Conservation (phyloP, 2,329 filamentous ascomycete species). For the Ceratocystis cubensis region DNA sequence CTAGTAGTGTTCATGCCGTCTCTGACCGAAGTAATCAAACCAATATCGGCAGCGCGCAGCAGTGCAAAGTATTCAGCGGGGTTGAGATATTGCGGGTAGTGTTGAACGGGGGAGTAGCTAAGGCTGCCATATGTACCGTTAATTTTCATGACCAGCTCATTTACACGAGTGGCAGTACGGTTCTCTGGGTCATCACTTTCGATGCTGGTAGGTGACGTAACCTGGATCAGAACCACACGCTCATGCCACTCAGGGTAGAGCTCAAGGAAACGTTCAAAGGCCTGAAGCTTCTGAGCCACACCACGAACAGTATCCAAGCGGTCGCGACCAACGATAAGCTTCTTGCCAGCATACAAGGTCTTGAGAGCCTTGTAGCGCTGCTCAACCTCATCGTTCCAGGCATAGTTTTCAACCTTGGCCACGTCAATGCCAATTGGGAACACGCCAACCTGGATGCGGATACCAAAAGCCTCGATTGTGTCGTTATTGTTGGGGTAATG, state of each 20-base stretch:
- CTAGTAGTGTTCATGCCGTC: conserved; percentile 98
- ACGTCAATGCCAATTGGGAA: conserved; percentile 93
- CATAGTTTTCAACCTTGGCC: conserved; percentile 59
- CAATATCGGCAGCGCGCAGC: conserved; percentile 79
- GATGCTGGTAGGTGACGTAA: conserved; percentile 75
- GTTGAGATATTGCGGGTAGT: conserved; percentile 85
- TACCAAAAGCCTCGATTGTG: conserved; percentile 78
- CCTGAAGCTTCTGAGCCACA: conserved; percentile 90
- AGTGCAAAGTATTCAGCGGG: conserved; percentile 89
- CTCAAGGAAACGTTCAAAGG: conserved; percentile 84
- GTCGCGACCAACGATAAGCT: conserved; percentile 89
- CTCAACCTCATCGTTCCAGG: conserved; percentile 58
- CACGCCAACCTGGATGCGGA: conserved; percentile 79
- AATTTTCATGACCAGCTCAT: conserved; percentile 80
- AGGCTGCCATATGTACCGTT: conserved; percentile 83
- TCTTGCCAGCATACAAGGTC: conserved; percentile 73
- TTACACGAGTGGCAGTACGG: conserved; percentile 78
- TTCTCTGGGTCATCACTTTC: conserved; percentile 66
- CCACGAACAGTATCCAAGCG: conserved; percentile 86
- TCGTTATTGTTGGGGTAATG: conserved; percentile 78
- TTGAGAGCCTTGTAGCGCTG: conserved; percentile 61
- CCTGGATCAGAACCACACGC: conserved; percentile 85
- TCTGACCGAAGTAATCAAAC: conserved; percentile 85
- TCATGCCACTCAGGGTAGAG: conserved; percentile 84
- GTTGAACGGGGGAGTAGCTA: conserved; percentile 80